These are phyloP conservation scores for Boletellus ananiceps DNA, from an alignment of 768 basidiomycete genomes.

Conservation along the genomic window DNA sequence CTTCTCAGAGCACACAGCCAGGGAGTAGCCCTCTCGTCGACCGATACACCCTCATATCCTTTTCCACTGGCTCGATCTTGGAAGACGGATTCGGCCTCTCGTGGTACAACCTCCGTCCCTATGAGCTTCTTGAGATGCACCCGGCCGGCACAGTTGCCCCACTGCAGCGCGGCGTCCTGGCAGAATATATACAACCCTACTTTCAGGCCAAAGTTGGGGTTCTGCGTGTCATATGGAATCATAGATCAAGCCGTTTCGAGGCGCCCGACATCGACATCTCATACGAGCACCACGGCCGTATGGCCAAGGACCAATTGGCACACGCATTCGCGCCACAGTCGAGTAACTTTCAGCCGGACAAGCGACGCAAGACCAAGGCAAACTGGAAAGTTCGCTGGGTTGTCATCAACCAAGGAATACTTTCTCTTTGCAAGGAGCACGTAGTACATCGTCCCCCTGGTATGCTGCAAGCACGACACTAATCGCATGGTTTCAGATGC, in stretches of 20 bases:
- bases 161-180: slow-evolving; percentile 38
- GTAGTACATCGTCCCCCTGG: slow-evolving; percentile 37
- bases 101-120: slow-evolving; percentile 56
- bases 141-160: slow-evolving; percentile 36
- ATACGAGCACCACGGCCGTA: background rate
- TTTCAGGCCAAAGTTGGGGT: slow-evolving; percentile 52
- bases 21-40: slow-evolving; percentile 22
- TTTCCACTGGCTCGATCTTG: slow-evolving; percentile 64
- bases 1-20: slow-evolving; percentile 8
- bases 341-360: slow-evolving; percentile 13
- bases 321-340: slow-evolving; percentile 8
- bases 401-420: slow-evolving; percentile 51
- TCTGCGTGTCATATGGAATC: slow-evolving; percentile 41
- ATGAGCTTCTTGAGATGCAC: slow-evolving; percentile 72
- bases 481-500: slow-evolving; percentile 33
- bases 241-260: slow-evolving; percentile 27
- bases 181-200: slow-evolving; percentile 52
- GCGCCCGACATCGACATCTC: slow-evolving; percentile 11
- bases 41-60: slow-evolving; percentile 54
- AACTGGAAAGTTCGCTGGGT: slow-evolving; percentile 66
- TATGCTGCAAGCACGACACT: background rate
- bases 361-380: slow-evolving; percentile 34
- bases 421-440: slow-evolving; percentile 52
- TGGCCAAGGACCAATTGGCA: slow-evolving; percentile 13
- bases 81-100: slow-evolving; percentile 57